These are phyloP conservation scores for Solanum virginianum DNA, from an alignment of 257 asterid species.

Conservation along the genomic window DNA sequence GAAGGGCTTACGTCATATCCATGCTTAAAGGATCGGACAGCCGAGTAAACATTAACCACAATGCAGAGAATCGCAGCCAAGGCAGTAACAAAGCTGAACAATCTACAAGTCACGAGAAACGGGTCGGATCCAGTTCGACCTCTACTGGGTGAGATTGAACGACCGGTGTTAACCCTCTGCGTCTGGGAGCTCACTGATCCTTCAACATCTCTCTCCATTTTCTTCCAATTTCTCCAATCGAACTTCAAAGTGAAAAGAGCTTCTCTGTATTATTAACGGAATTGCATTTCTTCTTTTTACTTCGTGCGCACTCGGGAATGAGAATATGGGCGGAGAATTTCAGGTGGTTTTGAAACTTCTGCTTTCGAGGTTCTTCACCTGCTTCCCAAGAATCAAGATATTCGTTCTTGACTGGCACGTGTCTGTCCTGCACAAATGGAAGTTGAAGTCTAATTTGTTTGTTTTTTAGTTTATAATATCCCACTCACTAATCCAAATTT, in stretches of 20 bases:
- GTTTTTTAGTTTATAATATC: background rate
- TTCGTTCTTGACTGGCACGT: conserved; percentile 1
- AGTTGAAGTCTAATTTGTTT: background rate
- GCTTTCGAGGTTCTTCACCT: background rate
- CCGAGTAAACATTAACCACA: conserved; percentile 71
- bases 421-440: background rate
- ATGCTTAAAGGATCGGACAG: conserved; percentile 64
- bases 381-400: background rate
- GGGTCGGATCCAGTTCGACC: conserved; percentile 35
- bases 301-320: background rate
- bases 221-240: background rate
- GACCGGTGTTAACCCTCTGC: background rate
- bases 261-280: background rate
- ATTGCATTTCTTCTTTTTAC: background rate
- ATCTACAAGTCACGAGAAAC: conserved; percentile 50
- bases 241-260: background rate
- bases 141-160: conserved; percentile 11
- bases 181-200: background rate
- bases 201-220: conserved; percentile 13
- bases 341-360: background rate
- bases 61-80: conserved; percentile 71
- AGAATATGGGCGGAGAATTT: background rate
- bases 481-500: too few relatives aligned
- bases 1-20: conserved; percentile 53
- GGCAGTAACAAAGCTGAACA: conserved; percentile 63